Conservation (phyloP, 2,329 filamentous ascomycete species). For the Teratosphaeria pseudoeucalypti region DNA sequence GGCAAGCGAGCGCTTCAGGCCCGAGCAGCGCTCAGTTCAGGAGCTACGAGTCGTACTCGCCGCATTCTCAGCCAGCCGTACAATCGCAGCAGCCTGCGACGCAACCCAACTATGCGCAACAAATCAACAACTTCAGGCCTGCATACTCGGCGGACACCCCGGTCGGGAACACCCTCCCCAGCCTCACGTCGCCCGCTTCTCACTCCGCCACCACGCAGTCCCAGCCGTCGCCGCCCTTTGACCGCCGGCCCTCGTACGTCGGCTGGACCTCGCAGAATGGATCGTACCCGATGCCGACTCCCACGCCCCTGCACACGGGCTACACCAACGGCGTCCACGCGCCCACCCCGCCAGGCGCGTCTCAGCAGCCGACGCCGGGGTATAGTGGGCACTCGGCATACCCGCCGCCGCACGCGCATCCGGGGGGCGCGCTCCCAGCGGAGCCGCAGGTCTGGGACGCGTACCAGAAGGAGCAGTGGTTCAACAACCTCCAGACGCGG, state of each 20-base stretch:
- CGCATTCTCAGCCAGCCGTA: conserved; percentile 1
- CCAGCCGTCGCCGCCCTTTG: conserved; percentile 16
- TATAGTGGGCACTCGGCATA: conserved; percentile 6
- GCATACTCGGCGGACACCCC: conserved; percentile 12
- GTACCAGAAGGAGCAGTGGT: conserved; percentile 25
- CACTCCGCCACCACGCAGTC: conserved; percentile 16
- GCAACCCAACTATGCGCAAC: conserved; percentile 9
- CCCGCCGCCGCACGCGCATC: conserved; percentile 2
- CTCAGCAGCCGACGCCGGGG: conserved; percentile 2
- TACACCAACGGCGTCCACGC: conserved; percentile 10
- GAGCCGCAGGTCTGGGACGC: conserved; percentile 14
- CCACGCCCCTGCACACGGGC: conserved; percentile 7
- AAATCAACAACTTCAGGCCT: conserved; percentile 18
- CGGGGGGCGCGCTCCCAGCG: conserved; percentile 1
- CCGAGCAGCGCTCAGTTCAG: conserved; percentile 17
- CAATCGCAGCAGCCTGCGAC: conserved; percentile 5
- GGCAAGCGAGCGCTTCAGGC: conserved; percentile 14
- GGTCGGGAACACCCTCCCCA: conserved; percentile 12
- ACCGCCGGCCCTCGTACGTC: conserved; percentile 9
- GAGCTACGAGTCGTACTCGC: conserved; percentile 19
- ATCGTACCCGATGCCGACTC: conserved; percentile 11
- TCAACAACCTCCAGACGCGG: conserved; percentile 25
- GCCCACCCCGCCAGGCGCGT: conserved; percentile 3
- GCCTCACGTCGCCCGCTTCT: conserved; percentile 19
- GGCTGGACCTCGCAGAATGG: conserved; percentile 14